phyloP scores from a whole-genome alignment of 495 filamentous ascomycete species.

The Talaromyces thailandensis region DNA sequence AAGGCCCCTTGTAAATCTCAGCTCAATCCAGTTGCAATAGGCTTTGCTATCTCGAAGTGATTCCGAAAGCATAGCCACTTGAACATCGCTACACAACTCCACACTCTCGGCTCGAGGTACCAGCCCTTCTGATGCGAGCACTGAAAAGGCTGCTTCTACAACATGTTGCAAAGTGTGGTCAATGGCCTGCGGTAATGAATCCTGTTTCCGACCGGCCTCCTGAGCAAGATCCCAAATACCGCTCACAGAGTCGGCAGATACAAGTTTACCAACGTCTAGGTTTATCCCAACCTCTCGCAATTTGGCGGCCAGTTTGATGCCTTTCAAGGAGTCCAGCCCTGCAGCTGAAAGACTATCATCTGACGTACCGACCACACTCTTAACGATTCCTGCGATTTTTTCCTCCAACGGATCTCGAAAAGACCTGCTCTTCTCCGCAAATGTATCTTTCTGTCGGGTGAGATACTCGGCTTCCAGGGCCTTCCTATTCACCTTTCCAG shows the following conservation, averaged over 20 bases:
- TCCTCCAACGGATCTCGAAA: conserved; percentile 28
- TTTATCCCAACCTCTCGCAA: conserved; percentile 44
- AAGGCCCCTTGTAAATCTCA: conserved; percentile 35
- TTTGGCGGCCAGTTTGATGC: conserved; percentile 55
- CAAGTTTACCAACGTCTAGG: conserved; percentile 44
- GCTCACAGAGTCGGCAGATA: conserved; percentile 41
- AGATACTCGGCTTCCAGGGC: conserved; percentile 49
- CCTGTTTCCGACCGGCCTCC: not conserved
- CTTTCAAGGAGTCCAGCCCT: conserved; percentile 65
- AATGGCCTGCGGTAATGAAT: not conserved
- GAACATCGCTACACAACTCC: conserved; percentile 57
- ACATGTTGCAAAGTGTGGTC: conserved; percentile 6
- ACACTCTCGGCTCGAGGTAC: conserved; percentile 38
- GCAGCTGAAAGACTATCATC: conserved; percentile 37
- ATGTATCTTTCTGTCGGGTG: conserved; percentile 11
- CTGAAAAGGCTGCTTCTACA: conserved; percentile 12
- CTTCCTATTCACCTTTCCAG: conserved; percentile 69
- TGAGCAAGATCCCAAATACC: conserved; percentile 19
- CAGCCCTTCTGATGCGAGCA: conserved; percentile 13
- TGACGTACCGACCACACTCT: conserved; percentile 33
- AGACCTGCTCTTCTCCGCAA: conserved; percentile 19
- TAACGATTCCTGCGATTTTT: conserved; percentile 38
- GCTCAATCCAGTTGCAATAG: conserved; percentile 69
- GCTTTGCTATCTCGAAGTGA: conserved; percentile 42
- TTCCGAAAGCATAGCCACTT: conserved; percentile 70